Evolutionary conservation across 305 asterid genomes (phyloP), one percentile per base, ranked within the genome.

Genomic region (Ilex paraguariensis): DNA sequence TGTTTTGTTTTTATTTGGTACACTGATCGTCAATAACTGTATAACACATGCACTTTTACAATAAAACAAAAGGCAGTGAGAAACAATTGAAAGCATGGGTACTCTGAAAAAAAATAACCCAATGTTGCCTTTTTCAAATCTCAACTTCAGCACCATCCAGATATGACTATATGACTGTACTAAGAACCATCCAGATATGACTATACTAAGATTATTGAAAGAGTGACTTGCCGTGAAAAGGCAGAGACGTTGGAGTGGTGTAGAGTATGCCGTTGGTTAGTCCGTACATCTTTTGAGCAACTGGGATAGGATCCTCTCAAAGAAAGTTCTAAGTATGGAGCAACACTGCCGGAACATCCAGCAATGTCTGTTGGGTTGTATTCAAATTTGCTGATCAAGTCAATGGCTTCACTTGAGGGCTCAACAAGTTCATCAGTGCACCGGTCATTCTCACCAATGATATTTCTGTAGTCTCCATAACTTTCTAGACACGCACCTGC

Each of bases 211-310:
- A 21, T 21, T 21, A 21, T 21, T 21, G 7, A 36, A 36, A 36
- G 9, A 36, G 31, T 62, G 57, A 75, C 86, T 86, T 73, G 90
- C 99, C 95, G 70, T n/a, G 95, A 90, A 74, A 93, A 93, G 61
- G 99, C 84, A 13, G 99, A 93, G 51, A 88, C 88, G 76, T 86
- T 87, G 8, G 99, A 93, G 73, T 86, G 99, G 70, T 86, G 86
- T 69, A 93, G 69, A 60, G 63, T 57, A 32, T 59, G 77, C 75
- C 69, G 67, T 63, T 81, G 28, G 28, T 21, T 21, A 21, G 28
- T 21, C 28, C 28, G 2, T 21, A 21, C 92, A 54, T 82, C 86
- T 44, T 70, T 74, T 74, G 87, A 77, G 58, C 70, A 73, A 61
- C 69, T 68, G 31, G 81, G 79, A 52, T 80, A 72, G 63, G 83